Base-by-base conservation (phyloP, 306 rosid genomes). In the Vachellia pachyceras region DNA sequence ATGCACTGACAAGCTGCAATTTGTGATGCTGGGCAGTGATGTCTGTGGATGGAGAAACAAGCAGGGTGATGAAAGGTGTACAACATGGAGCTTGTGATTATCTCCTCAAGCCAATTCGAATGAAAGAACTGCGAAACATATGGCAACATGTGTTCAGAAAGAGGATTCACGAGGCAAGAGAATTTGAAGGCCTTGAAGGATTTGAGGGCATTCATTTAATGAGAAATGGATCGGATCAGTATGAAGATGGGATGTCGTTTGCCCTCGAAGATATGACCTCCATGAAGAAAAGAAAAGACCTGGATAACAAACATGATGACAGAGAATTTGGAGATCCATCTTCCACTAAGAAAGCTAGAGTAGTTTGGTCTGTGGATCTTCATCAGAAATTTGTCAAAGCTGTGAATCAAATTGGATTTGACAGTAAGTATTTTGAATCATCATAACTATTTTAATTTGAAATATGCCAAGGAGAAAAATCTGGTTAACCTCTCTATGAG, bases 41-140 rank as follows among this genome's bases (percentile, higher is more conserved):
- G 99, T 96, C 99, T 0, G 98, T 96, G 1, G 99, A 96, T 35
- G 99, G 99, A n/a, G 99, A 96, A 75, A 96, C 97, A 1, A 89
- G 99, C 74, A 78, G 97, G 77, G 99, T 96, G 36, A 96, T 96
- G 99, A 96, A 92, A 87, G 99, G 99, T 1, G 99, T 96, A 22
- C 99, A 96, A 61, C 99, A 96, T 3, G 99, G 99, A 35, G 99
- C 99, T 4, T 96, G 99, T 44, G 99, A 96, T 82, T 96, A 96
- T 87, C 97, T 96, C 37, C 98, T 96, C 22, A 96, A 96, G 82
- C 99, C 99, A 0, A 96, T 96, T 86, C 86, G 99, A 76, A 96
- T 96, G 99, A 96, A 96, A 80, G 99, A 96, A 77, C 97, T 96
- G 25, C 81, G 90, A 60, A 96, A 93, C 33, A 96, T 96, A 79